Conservation (phyloP, 768 basidiomycete genomes). For the Suillus discolor region DNA sequence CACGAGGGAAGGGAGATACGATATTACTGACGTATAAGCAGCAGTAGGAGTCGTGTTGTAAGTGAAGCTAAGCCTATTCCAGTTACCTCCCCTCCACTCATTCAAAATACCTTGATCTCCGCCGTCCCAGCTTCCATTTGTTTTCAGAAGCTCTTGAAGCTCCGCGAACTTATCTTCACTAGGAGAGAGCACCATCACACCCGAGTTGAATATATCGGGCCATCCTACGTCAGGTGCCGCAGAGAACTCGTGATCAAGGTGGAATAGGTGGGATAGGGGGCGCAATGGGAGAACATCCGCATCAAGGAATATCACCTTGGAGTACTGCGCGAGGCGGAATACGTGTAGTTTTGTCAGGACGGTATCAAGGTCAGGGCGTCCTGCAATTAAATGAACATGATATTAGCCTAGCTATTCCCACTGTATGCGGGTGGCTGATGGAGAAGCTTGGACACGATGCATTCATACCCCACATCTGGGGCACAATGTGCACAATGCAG, state of each 20-base stretch:
- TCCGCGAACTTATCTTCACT: constrained; percentile 81
- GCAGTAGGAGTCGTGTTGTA: constrained; percentile 99
- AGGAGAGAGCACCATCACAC: constrained; percentile 86
- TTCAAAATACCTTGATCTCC: constrained; percentile 99
- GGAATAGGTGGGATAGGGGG: constrained; percentile 92
- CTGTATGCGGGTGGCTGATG: constrained; percentile 1
- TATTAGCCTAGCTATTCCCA: constrained; percentile 16
- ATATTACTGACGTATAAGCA: constrained; percentile 82
- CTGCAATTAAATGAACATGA: constrained; percentile 43
- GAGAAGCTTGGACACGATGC: constrained; percentile 16
- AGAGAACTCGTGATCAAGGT: constrained; percentile 78
- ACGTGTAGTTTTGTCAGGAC: constrained; percentile 97
- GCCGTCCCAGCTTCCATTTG: constrained; percentile 92
- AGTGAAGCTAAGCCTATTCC: constrained; percentile 95
- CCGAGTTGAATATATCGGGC: constrained; percentile 99
- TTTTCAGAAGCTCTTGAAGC: constrained; percentile 67
- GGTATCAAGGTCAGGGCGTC: constrained; percentile 90
- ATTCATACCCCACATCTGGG: constrained; percentile 17
- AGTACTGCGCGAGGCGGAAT: constrained; percentile 87
- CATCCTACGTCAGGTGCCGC: constrained; percentile 97
- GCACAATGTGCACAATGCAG: constrained; percentile 12
- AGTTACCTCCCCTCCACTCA: constrained; percentile 85
- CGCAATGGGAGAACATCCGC: constrained; percentile 89
- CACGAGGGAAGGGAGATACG: constrained; percentile 19
- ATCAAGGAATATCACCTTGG: constrained; percentile 88